Evolutionary conservation across 2,329 filamentous ascomycete genomes (phyloP).

Genomic region (Ceratocystis alfenasii): DNA sequence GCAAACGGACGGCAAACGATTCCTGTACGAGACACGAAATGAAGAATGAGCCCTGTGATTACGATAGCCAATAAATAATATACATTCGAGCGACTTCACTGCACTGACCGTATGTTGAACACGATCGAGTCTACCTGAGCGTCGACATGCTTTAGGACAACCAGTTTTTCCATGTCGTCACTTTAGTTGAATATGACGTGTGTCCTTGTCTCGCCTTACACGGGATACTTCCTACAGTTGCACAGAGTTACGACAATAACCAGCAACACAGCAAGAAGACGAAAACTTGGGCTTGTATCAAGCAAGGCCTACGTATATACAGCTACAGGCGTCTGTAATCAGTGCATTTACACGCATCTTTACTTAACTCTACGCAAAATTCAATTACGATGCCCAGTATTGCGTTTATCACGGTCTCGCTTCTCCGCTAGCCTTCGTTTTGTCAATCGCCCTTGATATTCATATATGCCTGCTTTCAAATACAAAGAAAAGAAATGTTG

Average conservation of each 20-base stretch:
- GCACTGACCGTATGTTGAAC: neutral
- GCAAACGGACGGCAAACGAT: neutral
- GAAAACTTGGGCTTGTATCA: neutral
- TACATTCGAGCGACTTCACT: neutral
- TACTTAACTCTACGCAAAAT: neutral
- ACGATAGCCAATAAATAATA: neutral
- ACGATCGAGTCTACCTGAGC: neutral
- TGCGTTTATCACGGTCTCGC: neutral
- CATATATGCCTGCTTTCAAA: constrained; percentile 2
- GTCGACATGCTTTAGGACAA: neutral
- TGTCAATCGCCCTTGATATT: constrained; percentile 12
- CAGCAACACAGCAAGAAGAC: neutral
- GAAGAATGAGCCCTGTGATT: constrained; percentile 7
- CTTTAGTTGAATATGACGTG: neutral
- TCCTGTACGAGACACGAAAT: constrained; percentile 10
- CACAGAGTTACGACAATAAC: neutral
- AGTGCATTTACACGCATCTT: neutral
- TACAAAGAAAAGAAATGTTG: constrained; percentile 11
- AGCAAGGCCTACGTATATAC: neutral
- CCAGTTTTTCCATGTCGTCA: neutral
- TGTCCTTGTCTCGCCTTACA: no score
- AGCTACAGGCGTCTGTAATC: neutral
- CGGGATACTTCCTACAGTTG: neutral
- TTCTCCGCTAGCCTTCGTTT: neutral
- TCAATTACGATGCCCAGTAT: neutral